phyloP scores from a whole-genome alignment of 192 early-diverging fungal species.

The Coemansia sp. region DNA sequence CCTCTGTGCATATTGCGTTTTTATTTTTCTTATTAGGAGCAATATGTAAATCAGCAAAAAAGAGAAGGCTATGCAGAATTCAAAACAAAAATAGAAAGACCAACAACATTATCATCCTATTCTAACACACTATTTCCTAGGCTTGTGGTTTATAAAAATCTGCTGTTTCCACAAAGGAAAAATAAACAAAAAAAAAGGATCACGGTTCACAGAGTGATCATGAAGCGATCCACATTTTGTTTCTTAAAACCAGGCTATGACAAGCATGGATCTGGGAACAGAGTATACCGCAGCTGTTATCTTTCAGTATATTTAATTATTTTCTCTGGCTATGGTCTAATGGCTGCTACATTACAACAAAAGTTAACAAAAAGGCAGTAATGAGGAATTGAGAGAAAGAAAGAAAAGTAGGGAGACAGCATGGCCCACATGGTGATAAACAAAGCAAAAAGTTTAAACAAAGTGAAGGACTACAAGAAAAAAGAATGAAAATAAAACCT shows the following conservation, averaged over 20 bases:
- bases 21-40: not conserved
- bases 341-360: not conserved
- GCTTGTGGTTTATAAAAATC: too few relatives aligned
- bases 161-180: not conserved
- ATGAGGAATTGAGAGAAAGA: not conserved
- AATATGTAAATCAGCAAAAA: not conserved
- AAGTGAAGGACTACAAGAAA: not conserved
- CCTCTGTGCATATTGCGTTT: not conserved
- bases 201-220: not conserved
- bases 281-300: too few relatives aligned
- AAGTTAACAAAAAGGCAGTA: not conserved
- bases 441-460: slow-evolving; percentile 11
- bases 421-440: slow-evolving; percentile 1
- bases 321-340: not conserved
- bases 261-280: too few relatives aligned
- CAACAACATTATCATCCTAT: too few relatives aligned
- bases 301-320: too few relatives aligned
- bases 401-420: not conserved
- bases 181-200: too few relatives aligned
- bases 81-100: not conserved
- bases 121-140: too few relatives aligned
- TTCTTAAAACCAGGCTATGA: too few relatives aligned
- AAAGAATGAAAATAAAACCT: not conserved
- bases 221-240: not conserved
- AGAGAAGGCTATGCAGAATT: not conserved